Evolutionary conservation across 306 rosid genomes (phyloP).

Genomic region (Gillenia trifoliata): DNA sequence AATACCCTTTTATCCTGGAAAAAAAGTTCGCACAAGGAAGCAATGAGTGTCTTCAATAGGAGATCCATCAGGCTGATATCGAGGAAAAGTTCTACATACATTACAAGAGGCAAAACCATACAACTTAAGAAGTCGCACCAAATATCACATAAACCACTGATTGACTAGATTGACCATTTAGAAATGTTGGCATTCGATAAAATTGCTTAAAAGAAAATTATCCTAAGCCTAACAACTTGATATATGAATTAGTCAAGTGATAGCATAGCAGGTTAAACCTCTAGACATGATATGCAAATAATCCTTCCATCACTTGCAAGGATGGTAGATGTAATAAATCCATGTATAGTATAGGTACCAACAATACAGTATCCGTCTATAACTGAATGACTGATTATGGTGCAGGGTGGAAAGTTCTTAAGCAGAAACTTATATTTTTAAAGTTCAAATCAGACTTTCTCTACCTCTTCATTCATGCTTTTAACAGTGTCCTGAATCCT

Average conservation of each 20-base stretch:
- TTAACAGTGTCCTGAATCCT: slow-evolving; percentile 48
- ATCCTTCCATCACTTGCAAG: neutral
- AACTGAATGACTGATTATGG: neutral
- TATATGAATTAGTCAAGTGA: neutral
- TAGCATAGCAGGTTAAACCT: neutral
- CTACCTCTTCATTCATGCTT: slow-evolving; percentile 63
- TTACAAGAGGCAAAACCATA: slow-evolving; percentile 9
- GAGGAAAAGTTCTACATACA: neutral
- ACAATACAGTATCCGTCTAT: neutral
- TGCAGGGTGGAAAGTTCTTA: neutral
- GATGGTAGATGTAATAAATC: neutral
- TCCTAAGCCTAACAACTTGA: neutral
- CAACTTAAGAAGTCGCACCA: slow-evolving; percentile 4
- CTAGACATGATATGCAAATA: neutral
- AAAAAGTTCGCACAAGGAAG: slow-evolving; percentile 11
- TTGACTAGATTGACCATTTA: neutral
- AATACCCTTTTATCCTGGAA: slow-evolving; percentile 55
- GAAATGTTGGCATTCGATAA: neutral
- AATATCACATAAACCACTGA: slow-evolving; percentile 4
- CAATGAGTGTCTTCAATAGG: slow-evolving; percentile 1
- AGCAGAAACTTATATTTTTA: neutral
- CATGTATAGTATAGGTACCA: neutral
- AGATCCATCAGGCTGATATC: neutral
- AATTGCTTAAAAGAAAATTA: neutral
- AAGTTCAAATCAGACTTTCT: neutral